Evolutionary conservation across 345 rosid genomes (phyloP).

Genomic region (Brassica napus): DNA sequence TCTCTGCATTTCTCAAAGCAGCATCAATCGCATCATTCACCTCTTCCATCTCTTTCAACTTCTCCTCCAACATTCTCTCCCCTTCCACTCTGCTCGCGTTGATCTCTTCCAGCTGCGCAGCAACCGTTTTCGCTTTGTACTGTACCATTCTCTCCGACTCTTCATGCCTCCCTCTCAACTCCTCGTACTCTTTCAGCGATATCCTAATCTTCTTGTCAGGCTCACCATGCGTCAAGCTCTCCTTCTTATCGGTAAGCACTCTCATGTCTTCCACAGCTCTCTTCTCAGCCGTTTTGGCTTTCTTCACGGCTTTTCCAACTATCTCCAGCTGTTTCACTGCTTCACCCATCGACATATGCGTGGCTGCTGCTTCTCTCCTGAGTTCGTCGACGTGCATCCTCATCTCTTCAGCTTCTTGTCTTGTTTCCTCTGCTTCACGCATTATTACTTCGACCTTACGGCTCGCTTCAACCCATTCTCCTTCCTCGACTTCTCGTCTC

Average conservation of each 20-base stretch:
- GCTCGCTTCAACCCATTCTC: constrained; percentile 29
- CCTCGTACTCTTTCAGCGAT: constrained; percentile 53
- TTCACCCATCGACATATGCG: constrained; percentile 40
- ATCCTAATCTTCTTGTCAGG: constrained; percentile 52
- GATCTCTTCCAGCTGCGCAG: constrained; percentile 53
- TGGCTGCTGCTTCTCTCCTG: constrained; percentile 46
- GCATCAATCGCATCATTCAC: constrained; percentile 58
- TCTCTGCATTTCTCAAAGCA: constrained; percentile 69
- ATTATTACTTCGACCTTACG: constrained; percentile 43
- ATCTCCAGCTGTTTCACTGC: constrained; percentile 51
- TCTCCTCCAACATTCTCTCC: constrained; percentile 54
- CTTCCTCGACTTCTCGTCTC: constrained; percentile 26
- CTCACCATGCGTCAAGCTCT: constrained; percentile 28
- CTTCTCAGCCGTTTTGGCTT: constrained; percentile 59
- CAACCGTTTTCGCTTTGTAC: constrained; percentile 52
- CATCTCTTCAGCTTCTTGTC: constrained; percentile 54
- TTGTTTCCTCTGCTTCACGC: constrained; percentile 53
- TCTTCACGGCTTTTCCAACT: constrained; percentile 47
- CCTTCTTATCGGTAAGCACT: constrained; percentile 41
- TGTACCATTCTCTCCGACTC: constrained; percentile 57
- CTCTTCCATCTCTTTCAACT: constrained; percentile 58
- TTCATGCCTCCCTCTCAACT: constrained; percentile 50
- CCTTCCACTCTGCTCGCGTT: constrained; percentile 46
- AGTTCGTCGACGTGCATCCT: constrained; percentile 44
- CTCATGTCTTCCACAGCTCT: constrained; percentile 60